Conservation (phyloP, 352 stramenopile species). For the Plasmopara muralis region DNA sequence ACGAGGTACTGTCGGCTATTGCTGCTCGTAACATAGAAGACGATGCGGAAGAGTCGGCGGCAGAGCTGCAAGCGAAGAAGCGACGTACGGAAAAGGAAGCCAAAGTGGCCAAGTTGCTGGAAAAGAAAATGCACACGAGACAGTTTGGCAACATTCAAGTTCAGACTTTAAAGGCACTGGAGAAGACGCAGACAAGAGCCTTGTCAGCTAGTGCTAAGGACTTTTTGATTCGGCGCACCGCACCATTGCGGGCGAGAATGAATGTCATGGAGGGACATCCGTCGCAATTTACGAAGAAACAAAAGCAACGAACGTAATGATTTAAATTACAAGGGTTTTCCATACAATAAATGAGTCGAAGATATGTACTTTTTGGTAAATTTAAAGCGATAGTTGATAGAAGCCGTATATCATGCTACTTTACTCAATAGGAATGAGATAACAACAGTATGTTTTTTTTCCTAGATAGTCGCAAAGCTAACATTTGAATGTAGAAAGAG, state of each 20-base stretch:
- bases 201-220: slow-evolving; percentile 37
- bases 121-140: slow-evolving; percentile 59
- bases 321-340: neutral
- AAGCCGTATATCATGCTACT: too few species aligned
- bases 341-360: neutral
- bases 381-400: too few species aligned
- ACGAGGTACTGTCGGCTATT: slow-evolving; percentile 58
- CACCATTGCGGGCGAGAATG: slow-evolving; percentile 53
- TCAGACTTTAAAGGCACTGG: slow-evolving; percentile 52
- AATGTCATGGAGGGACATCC: slow-evolving; percentile 62
- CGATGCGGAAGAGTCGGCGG: slow-evolving; percentile 28
- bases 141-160: slow-evolving; percentile 72
- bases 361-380: too few species aligned
- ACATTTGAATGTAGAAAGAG: too few species aligned
- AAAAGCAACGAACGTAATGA: slow-evolving; percentile 35
- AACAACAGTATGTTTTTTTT: too few species aligned
- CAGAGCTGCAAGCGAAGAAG: slow-evolving; percentile 24
- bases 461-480: too few species aligned
- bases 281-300: slow-evolving; percentile 67
- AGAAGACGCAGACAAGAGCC: slow-evolving; percentile 32
- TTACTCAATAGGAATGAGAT: too few species aligned
- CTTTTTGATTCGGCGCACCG: slow-evolving; percentile 47
- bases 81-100: slow-evolving; percentile 13
- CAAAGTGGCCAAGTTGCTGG: slow-evolving; percentile 21
- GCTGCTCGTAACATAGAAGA: slow-evolving; percentile 64